phyloP scores from a whole-genome alignment of 2,329 filamentous ascomycete genomes.

The Trichoderma cornu-damae region DNA sequence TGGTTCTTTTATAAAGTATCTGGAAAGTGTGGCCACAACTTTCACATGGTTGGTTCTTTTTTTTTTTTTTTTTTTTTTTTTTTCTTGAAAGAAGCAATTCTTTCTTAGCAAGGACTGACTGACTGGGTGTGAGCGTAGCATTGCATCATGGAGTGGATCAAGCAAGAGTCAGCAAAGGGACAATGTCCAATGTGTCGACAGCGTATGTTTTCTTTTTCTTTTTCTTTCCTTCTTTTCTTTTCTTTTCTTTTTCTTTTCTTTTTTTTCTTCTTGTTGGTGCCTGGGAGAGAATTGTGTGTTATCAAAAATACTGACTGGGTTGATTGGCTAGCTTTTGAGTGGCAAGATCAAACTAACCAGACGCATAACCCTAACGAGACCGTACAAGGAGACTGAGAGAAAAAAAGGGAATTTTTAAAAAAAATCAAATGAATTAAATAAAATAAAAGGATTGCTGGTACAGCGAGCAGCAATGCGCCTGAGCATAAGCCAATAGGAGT shows the following conservation, averaged over 20 bases:
- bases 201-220: conserved; percentile 49
- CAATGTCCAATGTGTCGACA: conserved; percentile 98
- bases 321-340: conserved; percentile 39
- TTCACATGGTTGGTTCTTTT: conserved; percentile 72
- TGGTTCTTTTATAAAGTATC: conserved; percentile 63
- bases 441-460: background rate
- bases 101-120: background rate
- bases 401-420: too few species aligned
- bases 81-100: too few species aligned
- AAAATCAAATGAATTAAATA: too few species aligned
- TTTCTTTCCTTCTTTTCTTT: background rate
- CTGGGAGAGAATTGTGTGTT: background rate
- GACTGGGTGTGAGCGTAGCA: conserved; percentile 62
- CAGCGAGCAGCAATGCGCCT: background rate
- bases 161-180: conserved; percentile 86
- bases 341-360: conserved; percentile 35
- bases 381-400: conserved; percentile 27
- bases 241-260: background rate
- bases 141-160: conserved; percentile 93
- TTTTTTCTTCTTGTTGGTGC: background rate
- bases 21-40: conserved; percentile 94
- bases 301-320: background rate
- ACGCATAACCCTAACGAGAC: conserved; percentile 31
- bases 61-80: too few species aligned
- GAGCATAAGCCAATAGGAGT: background rate